Conservation (phyloP, 2,329 filamentous ascomycete genomes). For the Aspergillus cejpii region DNA sequence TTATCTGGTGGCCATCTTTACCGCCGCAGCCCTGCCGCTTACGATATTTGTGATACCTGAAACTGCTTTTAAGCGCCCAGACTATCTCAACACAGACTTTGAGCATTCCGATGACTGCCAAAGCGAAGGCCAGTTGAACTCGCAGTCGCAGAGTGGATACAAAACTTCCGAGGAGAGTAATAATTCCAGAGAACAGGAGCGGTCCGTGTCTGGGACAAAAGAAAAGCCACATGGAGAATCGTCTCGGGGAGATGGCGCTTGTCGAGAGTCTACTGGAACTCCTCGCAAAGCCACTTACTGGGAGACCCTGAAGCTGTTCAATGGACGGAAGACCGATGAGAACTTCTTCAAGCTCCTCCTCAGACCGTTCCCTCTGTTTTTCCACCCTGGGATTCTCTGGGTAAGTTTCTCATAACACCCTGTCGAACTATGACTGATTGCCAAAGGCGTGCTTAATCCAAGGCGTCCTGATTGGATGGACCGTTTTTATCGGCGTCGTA, state of each 20-base stretch:
- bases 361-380: constrained; percentile 72
- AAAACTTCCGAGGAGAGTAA: constrained; percentile 8
- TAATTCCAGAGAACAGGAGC: constrained; percentile 7
- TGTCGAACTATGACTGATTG: constrained; percentile 6
- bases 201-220: constrained; percentile 1
- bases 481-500: constrained; percentile 81
- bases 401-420: constrained; percentile 37
- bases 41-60: constrained; percentile 78
- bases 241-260: constrained; percentile 1
- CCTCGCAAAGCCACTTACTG: constrained; percentile 52
- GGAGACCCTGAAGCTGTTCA: constrained; percentile 62
- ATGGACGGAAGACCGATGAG: constrained; percentile 74
- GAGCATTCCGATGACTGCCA: constrained; percentile 30
- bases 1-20: constrained; percentile 80
- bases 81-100: constrained; percentile 63
- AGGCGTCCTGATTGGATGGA: constrained; percentile 90
- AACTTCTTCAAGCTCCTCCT: constrained; percentile 58
- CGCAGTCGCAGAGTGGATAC: constrained; percentile 4
- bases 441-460: constrained; percentile 62
- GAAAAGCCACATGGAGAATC: not conserved
- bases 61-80: constrained; percentile 66
- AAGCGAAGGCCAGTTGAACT: constrained; percentile 12
- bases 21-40: constrained; percentile 60
- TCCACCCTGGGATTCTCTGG: constrained; percentile 83
- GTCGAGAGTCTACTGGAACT: constrained; percentile 5